Conservation (phyloP, 345 rosid species). For the Boechera stricta region DNA sequence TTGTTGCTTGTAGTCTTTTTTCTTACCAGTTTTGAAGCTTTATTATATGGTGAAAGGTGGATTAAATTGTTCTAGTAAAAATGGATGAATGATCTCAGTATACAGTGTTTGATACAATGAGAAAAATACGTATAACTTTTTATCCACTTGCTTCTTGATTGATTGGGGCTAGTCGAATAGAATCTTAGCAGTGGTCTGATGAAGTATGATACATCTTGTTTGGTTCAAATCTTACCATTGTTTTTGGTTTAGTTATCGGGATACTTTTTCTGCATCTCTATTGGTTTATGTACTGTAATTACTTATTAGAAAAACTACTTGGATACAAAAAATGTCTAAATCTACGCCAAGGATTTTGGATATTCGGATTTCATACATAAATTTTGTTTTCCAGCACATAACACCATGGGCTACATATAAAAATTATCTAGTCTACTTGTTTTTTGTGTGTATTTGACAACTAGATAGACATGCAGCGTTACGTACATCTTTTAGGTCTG, state of each 20-base stretch:
- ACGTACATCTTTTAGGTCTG: neutral
- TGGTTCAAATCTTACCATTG: neutral
- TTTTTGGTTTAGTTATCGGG: neutral
- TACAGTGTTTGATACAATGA: too few relatives aligned
- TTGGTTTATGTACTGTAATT: neutral
- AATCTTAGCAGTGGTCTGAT: too few relatives aligned
- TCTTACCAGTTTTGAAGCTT: too few relatives aligned
- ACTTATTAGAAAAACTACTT: neutral
- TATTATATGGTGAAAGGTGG: too few relatives aligned
- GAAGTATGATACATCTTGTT: too few relatives aligned
- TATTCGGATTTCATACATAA: neutral
- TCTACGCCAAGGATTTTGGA: neutral
- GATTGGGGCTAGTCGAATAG: too few relatives aligned
- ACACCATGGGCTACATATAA: neutral
- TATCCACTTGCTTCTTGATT: too few relatives aligned
- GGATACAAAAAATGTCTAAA: neutral
- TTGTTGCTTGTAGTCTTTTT: too few relatives aligned
- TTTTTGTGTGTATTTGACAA: neutral
- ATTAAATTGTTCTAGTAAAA: too few relatives aligned
- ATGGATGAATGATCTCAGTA: too few relatives aligned
- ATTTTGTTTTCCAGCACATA: neutral
- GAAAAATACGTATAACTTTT: too few relatives aligned
- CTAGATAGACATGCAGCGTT: neutral
- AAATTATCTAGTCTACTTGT: conserved; percentile 4
- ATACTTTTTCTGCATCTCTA: neutral